phyloP scores from a whole-genome alignment of 2,329 filamentous ascomycete genomes.

The Colletotrichum endophyticum region DNA sequence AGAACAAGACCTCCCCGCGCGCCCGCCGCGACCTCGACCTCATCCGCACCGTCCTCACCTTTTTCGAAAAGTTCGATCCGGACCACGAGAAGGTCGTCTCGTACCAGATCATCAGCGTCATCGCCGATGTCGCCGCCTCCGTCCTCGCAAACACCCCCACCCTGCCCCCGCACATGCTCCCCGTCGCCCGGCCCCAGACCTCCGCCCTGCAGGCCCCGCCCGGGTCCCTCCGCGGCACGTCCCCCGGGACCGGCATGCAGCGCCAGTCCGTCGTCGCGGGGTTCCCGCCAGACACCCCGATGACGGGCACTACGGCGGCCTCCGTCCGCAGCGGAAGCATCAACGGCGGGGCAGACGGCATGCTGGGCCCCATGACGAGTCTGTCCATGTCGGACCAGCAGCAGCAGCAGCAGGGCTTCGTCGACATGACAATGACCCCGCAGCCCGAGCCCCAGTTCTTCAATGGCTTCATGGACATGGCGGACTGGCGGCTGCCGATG shows the following conservation, averaged over 20 bases:
- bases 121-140: conserved; percentile 6
- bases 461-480: background rate
- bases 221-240: background rate
- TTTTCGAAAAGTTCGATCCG: conserved; percentile 15
- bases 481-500: conserved; percentile 13
- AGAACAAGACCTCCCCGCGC: conserved; percentile 4
- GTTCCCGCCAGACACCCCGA: background rate
- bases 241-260: background rate
- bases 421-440: background rate
- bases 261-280: background rate
- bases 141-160: conserved; percentile 15
- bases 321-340: background rate
- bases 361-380: conserved; percentile 1
- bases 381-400: conserved; percentile 4
- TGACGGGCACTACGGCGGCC: background rate
- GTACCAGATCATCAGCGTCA: conserved; percentile 9
- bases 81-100: background rate
- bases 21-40: conserved; percentile 14
- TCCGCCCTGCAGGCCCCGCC: background rate
- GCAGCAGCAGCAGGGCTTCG: background rate
- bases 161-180: conserved; percentile 13
- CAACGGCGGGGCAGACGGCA: background rate
- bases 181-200: background rate
- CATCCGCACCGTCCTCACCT: conserved; percentile 10
- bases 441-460: background rate